These are phyloP conservation scores for Claviceps spartinae DNA, from an alignment of 2,329 filamentous ascomycete species.

Conservation along the genomic window DNA sequence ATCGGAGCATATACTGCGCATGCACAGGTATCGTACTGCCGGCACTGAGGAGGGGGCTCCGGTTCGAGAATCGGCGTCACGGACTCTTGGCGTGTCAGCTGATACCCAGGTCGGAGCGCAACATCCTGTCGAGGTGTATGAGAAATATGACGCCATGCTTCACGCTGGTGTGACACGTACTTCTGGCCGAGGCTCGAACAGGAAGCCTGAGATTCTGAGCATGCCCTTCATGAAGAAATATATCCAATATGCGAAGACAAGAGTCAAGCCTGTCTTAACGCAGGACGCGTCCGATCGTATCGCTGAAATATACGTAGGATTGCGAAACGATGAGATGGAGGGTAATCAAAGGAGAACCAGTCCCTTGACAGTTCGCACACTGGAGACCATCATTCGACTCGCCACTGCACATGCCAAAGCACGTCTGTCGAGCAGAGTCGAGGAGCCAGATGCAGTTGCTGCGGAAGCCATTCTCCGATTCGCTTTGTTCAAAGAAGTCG, in stretches of 20 bases:
- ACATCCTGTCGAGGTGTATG: slow-evolving; percentile 73
- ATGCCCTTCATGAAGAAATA: slow-evolving; percentile 99
- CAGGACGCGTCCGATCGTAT: slow-evolving; percentile 89
- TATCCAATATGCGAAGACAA: slow-evolving; percentile 91
- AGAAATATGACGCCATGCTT: slow-evolving; percentile 93
- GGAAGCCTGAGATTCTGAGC: slow-evolving; percentile 76
- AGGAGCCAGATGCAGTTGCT: slow-evolving; percentile 75
- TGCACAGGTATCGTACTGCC: slow-evolving; percentile 89
- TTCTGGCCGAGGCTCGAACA: slow-evolving; percentile 57
- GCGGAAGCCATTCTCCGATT: slow-evolving; percentile 87
- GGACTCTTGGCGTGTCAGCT: slow-evolving; percentile 76
- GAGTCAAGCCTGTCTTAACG: slow-evolving; percentile 80
- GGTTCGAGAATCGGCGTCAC: slow-evolving; percentile 73
- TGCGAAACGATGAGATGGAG: slow-evolving; percentile 92
- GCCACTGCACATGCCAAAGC: slow-evolving; percentile 93
- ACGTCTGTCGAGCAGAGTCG: slow-evolving; percentile 73
- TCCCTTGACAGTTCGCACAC: slow-evolving; percentile 89
- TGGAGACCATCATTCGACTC: slow-evolving; percentile 96
- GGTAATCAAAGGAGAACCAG: slow-evolving; percentile 87
- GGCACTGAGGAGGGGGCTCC: slow-evolving; percentile 90
- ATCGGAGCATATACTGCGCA: slow-evolving; percentile 91
- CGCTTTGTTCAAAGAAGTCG: slow-evolving; percentile 91
- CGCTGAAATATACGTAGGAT: slow-evolving; percentile 75
- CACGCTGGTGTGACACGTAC: slow-evolving; percentile 79
- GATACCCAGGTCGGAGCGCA: slow-evolving; percentile 63